A percentile compares a stretch with the other conserved stretches of the same genome.
phyloP scores from a whole-genome alignment of 2,329 filamentous ascomycete species.

The Fusarium sacchari region DNA sequence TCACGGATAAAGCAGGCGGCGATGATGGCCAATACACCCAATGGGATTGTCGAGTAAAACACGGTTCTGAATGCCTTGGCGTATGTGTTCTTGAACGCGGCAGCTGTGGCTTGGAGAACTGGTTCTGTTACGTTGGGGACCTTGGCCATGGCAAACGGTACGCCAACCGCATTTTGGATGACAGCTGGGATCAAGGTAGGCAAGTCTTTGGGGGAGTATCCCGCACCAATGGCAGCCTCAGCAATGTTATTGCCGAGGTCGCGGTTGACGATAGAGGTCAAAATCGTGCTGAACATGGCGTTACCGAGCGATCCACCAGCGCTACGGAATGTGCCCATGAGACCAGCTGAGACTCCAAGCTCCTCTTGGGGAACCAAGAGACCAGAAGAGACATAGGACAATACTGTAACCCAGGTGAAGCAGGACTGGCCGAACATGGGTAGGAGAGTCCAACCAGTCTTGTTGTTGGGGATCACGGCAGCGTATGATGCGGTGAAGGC shows the following conservation, averaged over 20 bases:
- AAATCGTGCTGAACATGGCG: conserved; percentile 18
- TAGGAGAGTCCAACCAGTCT: neutral
- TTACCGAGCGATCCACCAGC: conserved; percentile 13
- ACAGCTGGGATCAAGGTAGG: neutral
- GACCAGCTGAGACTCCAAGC: conserved; percentile 1
- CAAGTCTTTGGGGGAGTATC: neutral
- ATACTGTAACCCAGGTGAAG: conserved; percentile 9
- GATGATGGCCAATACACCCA: neutral
- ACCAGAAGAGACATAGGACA: conserved; percentile 11
- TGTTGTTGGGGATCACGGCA: conserved; percentile 3
- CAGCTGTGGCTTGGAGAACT: neutral
- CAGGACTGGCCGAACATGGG: conserved; percentile 11
- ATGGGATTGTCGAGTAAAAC: conserved; percentile 3
- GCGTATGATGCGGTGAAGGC: conserved; percentile 9
- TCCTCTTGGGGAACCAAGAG: conserved; percentile 7
- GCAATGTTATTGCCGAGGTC: conserved; percentile 5
- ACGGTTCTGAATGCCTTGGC: neutral
- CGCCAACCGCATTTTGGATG: conserved; percentile 7
- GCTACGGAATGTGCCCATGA: conserved; percentile 15
- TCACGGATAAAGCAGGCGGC: conserved; percentile 4
- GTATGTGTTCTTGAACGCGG: conserved; percentile 13
- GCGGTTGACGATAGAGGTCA: conserved; percentile 1
- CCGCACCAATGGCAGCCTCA: neutral
- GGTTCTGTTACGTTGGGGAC: conserved; percentile 9
- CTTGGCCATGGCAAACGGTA: conserved; percentile 10